These are phyloP conservation scores for Leccinum broughii DNA, from an alignment of 768 basidiomycete species.

Conservation along the genomic window DNA sequence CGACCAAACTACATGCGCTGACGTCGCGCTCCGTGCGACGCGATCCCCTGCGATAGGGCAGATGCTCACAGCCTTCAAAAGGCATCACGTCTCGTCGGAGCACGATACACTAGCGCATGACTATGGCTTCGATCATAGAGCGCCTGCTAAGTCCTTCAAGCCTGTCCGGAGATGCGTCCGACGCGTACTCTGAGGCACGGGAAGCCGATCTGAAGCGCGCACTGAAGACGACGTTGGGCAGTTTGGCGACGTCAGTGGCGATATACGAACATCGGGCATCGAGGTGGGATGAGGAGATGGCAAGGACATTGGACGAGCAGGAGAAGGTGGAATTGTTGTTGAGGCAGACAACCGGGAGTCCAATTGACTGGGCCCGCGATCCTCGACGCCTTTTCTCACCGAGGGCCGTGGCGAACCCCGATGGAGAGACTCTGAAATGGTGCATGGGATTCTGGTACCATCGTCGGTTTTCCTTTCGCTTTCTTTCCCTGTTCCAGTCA, in stretches of 20 bases:
- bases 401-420: not conserved
- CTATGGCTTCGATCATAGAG: too few relatives aligned
- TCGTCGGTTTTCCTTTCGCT: not conserved
- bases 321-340: conserved; percentile 66
- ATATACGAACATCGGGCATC: conserved; percentile 71
- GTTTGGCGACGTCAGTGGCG: conserved; percentile 57
- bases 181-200: conserved; percentile 45
- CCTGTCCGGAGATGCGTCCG: conserved; percentile 40
- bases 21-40: conserved; percentile 71
- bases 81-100: conserved; percentile 43
- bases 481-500: too few relatives aligned
- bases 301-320: conserved; percentile 61
- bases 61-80: conserved; percentile 56
- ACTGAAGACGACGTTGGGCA: conserved; percentile 64
- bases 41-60: conserved; percentile 50
- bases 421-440: not conserved
- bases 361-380: conserved; percentile 15
- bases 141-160: conserved; percentile 37
- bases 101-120: too few relatives aligned
- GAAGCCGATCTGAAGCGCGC: conserved; percentile 70
- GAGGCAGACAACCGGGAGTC: conserved; percentile 55
- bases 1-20: conserved; percentile 58
- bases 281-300: conserved; percentile 65
- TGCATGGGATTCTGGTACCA: not conserved
- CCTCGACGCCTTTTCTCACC: not conserved